phyloP scores from a whole-genome alignment of 176 grass and related monocot species.

The Thalia dealbata region DNA sequence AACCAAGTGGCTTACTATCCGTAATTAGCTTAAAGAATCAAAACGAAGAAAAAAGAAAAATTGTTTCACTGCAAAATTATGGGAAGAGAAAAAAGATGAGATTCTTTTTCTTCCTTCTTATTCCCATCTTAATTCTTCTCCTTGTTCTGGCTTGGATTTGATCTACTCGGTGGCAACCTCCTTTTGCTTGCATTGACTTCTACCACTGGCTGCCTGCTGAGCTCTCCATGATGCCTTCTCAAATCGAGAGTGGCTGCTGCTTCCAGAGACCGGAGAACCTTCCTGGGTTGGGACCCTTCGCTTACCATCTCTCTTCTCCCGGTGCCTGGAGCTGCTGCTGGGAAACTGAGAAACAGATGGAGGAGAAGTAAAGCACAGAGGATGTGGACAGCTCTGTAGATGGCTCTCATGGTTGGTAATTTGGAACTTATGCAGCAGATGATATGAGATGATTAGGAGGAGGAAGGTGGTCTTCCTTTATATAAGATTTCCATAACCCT shows the following conservation, averaged over 20 bases:
- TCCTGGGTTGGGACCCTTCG: constrained; percentile 13
- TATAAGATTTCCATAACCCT: not conserved
- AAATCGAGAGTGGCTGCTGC: not conserved
- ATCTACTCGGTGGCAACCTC: constrained; percentile 21
- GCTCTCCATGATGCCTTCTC: constrained; percentile 8
- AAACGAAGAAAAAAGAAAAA: constrained; percentile 11
- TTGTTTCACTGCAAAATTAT: constrained; percentile 17
- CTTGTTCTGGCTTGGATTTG: constrained; percentile 41
- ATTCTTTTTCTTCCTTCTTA: not conserved
- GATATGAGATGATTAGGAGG: constrained; percentile 12
- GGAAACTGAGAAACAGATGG: constrained; percentile 7
- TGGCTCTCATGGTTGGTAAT: constrained; percentile 24
- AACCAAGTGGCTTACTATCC: not conserved
- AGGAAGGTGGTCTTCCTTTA: constrained; percentile 14
- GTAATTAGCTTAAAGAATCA: not conserved
- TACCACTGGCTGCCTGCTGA: constrained; percentile 11
- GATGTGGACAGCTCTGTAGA: constrained; percentile 20
- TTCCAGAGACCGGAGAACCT: constrained; percentile 11
- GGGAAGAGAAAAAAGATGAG: not conserved
- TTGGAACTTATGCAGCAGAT: not conserved
- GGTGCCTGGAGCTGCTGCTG: constrained; percentile 1
- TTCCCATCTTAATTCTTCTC: not conserved
- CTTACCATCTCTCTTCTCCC: not conserved
- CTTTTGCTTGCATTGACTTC: constrained; percentile 29
- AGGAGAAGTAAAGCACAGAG: constrained; percentile 26